phyloP scores from a whole-genome alignment of 371 early-diverging fungal species.

The Phascolomyces articulosus region DNA sequence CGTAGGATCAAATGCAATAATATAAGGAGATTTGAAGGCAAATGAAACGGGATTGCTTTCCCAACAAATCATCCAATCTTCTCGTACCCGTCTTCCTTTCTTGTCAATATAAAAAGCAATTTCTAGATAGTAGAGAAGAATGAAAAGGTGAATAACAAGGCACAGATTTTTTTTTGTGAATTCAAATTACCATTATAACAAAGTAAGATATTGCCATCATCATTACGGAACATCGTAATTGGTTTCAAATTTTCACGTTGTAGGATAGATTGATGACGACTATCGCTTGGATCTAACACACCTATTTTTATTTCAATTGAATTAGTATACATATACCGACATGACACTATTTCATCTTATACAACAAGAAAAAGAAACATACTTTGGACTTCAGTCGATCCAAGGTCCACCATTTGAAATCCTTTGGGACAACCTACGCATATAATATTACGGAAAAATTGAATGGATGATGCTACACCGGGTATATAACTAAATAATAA shows the following conservation, averaged over 20 bases:
- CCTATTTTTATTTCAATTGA: no score
- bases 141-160: not conserved
- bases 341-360: no score
- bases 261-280: constrained; percentile 18
- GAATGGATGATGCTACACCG: constrained; percentile 79
- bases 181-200: constrained; percentile 71
- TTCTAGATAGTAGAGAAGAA: constrained; percentile 5
- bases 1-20: constrained; percentile 39
- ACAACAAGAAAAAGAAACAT: no score
- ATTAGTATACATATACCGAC: no score
- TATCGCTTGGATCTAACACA: constrained; percentile 35
- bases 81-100: constrained; percentile 34
- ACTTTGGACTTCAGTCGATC: constrained; percentile 65
- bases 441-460: constrained; percentile 79
- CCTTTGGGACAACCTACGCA: constrained; percentile 92
- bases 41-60: constrained; percentile 37
- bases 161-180: no score
- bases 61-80: constrained; percentile 37
- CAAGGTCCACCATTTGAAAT: constrained; percentile 88
- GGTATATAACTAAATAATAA: constrained; percentile 69
- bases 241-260: constrained; percentile 53
- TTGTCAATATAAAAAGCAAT: constrained; percentile 47
- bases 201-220: constrained; percentile 76
- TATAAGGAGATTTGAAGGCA: constrained; percentile 37
- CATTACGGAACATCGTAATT: constrained; percentile 77